A percentile compares a stretch with the other conserved stretches of the same genome.
Evolutionary conservation across 2,329 filamentous ascomycete species (phyloP).

Genomic region (Hymenoscyphus scutula): DNA sequence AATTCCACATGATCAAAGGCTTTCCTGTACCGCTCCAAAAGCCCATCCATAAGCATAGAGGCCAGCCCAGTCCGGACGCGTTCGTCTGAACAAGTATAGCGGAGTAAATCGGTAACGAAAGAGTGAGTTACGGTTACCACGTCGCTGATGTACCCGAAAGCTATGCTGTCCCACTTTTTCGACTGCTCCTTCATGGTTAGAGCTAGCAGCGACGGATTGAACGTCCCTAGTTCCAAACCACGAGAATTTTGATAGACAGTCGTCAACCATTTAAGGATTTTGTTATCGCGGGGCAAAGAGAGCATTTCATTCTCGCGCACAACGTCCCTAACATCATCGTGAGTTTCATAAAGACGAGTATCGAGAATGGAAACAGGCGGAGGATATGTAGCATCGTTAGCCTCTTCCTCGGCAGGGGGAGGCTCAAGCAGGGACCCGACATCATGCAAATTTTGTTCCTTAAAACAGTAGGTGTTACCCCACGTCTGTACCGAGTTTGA

Average conservation of each 20-base stretch:
- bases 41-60: neutral
- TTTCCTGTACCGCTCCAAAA: neutral
- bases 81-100: neutral
- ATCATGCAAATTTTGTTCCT: too few relatives aligned
- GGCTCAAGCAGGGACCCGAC: too few relatives aligned
- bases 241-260: neutral
- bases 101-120: neutral
- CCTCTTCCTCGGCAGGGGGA: too few relatives aligned
- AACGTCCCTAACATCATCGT: neutral
- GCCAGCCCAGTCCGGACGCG: neutral
- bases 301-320: neutral
- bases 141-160: neutral
- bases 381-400: too few relatives aligned
- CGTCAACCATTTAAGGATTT: neutral
- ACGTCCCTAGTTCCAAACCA: neutral
- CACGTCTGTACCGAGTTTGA: neutral
- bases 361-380: too few relatives aligned
- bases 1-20: neutral
- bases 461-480: neutral
- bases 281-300: neutral
- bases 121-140: neutral
- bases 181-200: conserved; percentile 4
- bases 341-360: too few relatives aligned
- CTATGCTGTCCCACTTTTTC: neutral
- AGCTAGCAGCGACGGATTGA: conserved; percentile 4